Evolutionary conservation across 495 filamentous ascomycete species (phyloP).

Genomic region (Symbiotaphrina buchneri): DNA sequence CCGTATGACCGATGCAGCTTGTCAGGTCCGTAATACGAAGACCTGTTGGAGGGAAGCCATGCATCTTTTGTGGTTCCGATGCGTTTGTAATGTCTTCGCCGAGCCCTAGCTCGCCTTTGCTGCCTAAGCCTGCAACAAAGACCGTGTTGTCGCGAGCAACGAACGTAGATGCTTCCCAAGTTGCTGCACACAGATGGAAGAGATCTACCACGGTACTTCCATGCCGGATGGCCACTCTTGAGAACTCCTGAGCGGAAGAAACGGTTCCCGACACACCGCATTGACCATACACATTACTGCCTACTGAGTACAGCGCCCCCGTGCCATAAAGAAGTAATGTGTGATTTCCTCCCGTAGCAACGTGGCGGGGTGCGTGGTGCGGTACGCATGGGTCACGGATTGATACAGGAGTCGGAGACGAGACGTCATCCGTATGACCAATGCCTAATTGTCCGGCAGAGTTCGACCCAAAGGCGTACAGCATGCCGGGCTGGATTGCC

Average conservation of each 20-base stretch:
- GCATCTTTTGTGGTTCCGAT: conserved; percentile 15
- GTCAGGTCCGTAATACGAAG: conserved; percentile 30
- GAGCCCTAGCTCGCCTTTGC: conserved; percentile 50
- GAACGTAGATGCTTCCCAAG: conserved; percentile 52
- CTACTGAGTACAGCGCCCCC: conserved; percentile 37
- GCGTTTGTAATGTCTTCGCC: conserved; percentile 14
- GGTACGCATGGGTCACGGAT: conserved; percentile 5
- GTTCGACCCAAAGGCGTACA: conserved; percentile 85
- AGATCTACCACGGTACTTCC: conserved; percentile 3
- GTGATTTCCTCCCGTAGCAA: conserved; percentile 73
- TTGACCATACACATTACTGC: conserved; percentile 31
- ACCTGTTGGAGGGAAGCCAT: conserved; percentile 34
- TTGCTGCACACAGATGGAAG: conserved; percentile 30
- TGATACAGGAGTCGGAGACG: conserved; percentile 27
- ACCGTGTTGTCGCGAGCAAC: conserved; percentile 23
- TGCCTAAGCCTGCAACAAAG: conserved; percentile 37
- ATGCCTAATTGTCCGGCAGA: conserved; percentile 72
- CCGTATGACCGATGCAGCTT: conserved; percentile 55
- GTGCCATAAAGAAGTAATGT: conserved; percentile 41
- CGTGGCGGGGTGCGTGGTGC: conserved; percentile 13
- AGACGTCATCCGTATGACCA: conserved; percentile 50
- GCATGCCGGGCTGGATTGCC: conserved; percentile 9
- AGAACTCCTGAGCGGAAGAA: conserved; percentile 1
- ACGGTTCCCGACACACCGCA: conserved; percentile 15
- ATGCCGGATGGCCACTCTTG: not conserved